A percentile compares a stretch with the other conserved stretches of the same genome.
phyloP scores from a whole-genome alignment of 2,329 filamentous ascomycete genomes.

The Colletotrichum filicis region DNA sequence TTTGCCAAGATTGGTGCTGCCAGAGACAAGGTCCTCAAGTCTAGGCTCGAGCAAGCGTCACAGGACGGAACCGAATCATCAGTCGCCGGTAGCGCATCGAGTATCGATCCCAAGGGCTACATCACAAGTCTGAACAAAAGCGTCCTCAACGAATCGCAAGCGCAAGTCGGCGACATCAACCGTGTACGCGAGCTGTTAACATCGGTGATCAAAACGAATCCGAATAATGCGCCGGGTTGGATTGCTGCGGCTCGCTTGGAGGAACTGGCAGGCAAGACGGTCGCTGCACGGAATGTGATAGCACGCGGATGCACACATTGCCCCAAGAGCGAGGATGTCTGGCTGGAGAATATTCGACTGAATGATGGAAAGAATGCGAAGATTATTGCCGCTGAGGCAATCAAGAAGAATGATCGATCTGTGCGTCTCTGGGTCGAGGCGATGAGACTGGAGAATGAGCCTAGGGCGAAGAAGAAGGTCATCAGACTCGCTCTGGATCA shows the following conservation, averaged over 20 bases:
- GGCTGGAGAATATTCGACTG: conserved; percentile 94
- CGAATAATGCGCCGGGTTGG: conserved; percentile 94
- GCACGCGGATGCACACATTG: conserved; percentile 89
- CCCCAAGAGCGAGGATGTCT: conserved; percentile 93
- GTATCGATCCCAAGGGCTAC: conserved; percentile 94
- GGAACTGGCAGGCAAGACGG: conserved; percentile 90
- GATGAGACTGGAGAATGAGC: conserved; percentile 88
- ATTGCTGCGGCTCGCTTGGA: conserved; percentile 94
- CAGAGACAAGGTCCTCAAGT: conserved; percentile 93
- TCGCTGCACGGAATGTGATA: conserved; percentile 89
- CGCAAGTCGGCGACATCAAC: conserved; percentile 93
- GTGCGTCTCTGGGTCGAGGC: conserved; percentile 95
- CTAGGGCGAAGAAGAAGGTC: conserved; percentile 89
- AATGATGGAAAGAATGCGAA: conserved; percentile 95
- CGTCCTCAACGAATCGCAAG: conserved; percentile 80
- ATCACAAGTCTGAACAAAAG: conserved; percentile 90
- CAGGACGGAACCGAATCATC: conserved; percentile 75
- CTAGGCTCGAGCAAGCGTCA: conserved; percentile 91
- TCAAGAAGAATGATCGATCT: conserved; percentile 89
- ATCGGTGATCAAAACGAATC: conserved; percentile 97
- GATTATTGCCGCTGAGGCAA: conserved; percentile 92
- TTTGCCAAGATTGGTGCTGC: conserved; percentile 98
- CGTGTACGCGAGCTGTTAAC: conserved; percentile 92
- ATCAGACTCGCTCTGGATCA: conserved; percentile 91
- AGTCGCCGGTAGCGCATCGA: conserved; percentile 83